Evolutionary conservation across 2,329 filamentous ascomycete species (phyloP), one percentile per base, ranked within the genome.

Genomic region (Phaeomoniella chlamydospora): DNA sequence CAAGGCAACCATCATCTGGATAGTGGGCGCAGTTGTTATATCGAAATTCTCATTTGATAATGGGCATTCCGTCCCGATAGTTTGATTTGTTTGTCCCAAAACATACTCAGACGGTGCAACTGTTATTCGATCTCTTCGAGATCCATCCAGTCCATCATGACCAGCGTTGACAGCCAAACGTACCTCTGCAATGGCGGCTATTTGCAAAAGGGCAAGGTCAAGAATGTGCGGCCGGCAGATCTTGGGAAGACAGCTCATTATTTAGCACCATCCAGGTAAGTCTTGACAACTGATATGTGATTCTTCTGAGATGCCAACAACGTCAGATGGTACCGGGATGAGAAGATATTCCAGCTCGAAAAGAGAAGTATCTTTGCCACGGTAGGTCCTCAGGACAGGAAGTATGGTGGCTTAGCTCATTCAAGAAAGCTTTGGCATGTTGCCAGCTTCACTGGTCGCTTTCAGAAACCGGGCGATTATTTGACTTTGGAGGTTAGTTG

Each of bases 161-260:
- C 42, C 5, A 41, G 34, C 17, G 41, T 75, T 67, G 39, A 77
- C 73, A 31, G 59, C 57, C 33, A 33, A n/a, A 37, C 15, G 12
- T 44, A 39, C 34, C 37, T 44, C 16, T 11, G 38, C 16, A 39
- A 40, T 22, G 42, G 42, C 34, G 42, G 42, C 26, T 44, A 44
- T 31, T 35, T 44, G n/a, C 42, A 44, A 26, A 44, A 44, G 19
- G 42, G 42, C 1, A 35, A 33, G 5, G 42, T 40, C 14, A 44
- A 36, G 37, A 44, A 44, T 29, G 15, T 43, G 10, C 34, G 37
- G 12, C 35, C 41, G n/a, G 37, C 34, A 11, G 42, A 44, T 33
- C 29, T 44, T 19, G 42, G 41, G 2, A 35, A 33, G 26, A 41
- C 38, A 33, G 40, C 39, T 17, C 37, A 38, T 19, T 34, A 39